Evolutionary conservation across 2,329 filamentous ascomycete species (phyloP).

Genomic region (Monilinia fructicola): DNA sequence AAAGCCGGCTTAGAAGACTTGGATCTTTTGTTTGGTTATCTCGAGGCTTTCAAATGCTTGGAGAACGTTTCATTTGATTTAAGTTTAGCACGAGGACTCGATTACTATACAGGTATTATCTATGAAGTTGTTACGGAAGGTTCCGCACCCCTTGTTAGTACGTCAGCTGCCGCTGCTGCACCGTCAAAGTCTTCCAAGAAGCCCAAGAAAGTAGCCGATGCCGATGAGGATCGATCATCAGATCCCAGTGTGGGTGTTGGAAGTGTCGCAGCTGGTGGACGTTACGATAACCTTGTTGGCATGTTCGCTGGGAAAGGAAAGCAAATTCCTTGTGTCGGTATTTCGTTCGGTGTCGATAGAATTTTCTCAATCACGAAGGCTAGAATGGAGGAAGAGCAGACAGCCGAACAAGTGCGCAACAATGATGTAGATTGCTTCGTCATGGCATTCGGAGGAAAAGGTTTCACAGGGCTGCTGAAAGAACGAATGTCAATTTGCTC

Average conservation of each 20-base stretch:
- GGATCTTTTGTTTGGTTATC: conserved; percentile 75
- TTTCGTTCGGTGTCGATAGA: conserved; percentile 92
- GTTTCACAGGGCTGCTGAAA: conserved; percentile 74
- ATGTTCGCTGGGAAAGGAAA: conserved; percentile 81
- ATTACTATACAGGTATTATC: conserved; percentile 79
- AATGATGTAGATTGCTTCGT: conserved; percentile 88
- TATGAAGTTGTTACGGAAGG: conserved; percentile 79
- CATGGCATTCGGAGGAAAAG: conserved; percentile 91
- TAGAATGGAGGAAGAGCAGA: conserved; percentile 62
- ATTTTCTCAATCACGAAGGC: conserved; percentile 93
- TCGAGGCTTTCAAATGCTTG: conserved; percentile 72
- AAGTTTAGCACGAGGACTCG: conserved; percentile 84
- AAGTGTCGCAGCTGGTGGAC: conserved; percentile 83
- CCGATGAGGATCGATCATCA: conserved; percentile 65
- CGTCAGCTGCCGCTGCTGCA: conserved; percentile 43
- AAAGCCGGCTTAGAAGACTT: conserved; percentile 81
- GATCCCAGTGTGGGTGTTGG: conserved; percentile 83
- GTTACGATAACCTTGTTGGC: conserved; percentile 89
- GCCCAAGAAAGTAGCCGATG: conserved; percentile 51
- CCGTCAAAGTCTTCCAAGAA: conserved; percentile 42
- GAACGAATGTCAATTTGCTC: conserved; percentile 81
- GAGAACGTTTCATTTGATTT: conserved; percentile 84
- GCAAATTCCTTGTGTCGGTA: conserved; percentile 85
- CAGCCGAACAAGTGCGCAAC: conserved; percentile 54
- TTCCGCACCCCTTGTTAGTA: conserved; percentile 41